These are phyloP conservation scores for Pseudogymnoascus sp. DNA, from an alignment of 2,329 filamentous ascomycete species.

Conservation along the genomic window DNA sequence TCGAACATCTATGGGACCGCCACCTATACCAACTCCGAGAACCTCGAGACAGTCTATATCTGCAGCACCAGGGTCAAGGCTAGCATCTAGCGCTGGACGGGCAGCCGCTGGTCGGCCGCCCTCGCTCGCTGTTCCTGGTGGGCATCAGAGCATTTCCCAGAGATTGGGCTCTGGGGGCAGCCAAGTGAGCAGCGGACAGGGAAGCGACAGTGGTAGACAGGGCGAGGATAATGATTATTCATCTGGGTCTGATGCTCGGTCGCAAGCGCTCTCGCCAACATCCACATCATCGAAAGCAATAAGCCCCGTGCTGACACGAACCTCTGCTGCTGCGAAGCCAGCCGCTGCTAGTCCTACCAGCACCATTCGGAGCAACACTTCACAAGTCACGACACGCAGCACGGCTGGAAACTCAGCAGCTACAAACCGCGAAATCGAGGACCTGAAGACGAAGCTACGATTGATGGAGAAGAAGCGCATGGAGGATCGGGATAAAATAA, in stretches of 20 bases:
- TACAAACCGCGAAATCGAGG: constrained; percentile 60
- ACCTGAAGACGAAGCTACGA: constrained; percentile 78
- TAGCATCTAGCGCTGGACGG: constrained; percentile 19
- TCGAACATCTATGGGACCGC: constrained; percentile 62
- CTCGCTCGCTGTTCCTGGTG: constrained; percentile 14
- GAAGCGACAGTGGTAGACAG: constrained; percentile 28
- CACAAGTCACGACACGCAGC: constrained; percentile 20
- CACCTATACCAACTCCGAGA: constrained; percentile 31
- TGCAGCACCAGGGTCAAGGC: constrained; percentile 28
- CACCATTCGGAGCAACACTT: constrained; percentile 16
- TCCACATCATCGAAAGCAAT: constrained; percentile 17
- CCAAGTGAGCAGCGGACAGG: constrained; percentile 24
- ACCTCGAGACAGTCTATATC: constrained; percentile 33
- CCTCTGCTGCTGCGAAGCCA: constrained; percentile 18
- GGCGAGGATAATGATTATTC: constrained; percentile 28
- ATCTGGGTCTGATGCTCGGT: constrained; percentile 26
- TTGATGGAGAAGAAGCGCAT: constrained; percentile 78
- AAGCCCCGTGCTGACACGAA: constrained; percentile 24
- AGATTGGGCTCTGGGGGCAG: constrained; percentile 25
- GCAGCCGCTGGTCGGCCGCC: constrained; percentile 22
- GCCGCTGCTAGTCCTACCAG: constrained; percentile 17
- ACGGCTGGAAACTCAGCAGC: constrained; percentile 23
- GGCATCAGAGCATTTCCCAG: constrained; percentile 14
- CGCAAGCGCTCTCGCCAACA: constrained; percentile 22
- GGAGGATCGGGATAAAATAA: constrained; percentile 80